These are phyloP conservation scores for Aspergillus sp. DNA, from an alignment of 2,329 filamentous ascomycete species.

Conservation along the genomic window DNA sequence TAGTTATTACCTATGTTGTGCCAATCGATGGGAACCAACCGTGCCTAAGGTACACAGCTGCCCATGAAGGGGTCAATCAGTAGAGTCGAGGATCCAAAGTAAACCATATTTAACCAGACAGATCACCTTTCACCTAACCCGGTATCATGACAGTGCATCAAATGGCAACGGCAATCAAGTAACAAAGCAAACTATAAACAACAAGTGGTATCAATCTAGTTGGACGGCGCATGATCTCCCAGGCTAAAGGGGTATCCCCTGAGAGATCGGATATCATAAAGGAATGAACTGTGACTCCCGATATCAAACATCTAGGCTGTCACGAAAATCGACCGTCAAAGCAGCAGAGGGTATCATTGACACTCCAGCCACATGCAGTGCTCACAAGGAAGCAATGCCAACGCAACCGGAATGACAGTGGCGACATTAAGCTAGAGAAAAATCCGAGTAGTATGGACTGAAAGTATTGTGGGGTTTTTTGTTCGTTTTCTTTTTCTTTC, in stretches of 20 bases:
- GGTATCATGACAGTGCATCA: constrained; percentile 37
- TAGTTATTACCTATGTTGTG: constrained; percentile 39
- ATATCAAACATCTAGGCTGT: constrained; percentile 21
- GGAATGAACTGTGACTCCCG: constrained; percentile 29
- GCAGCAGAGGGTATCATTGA: constrained; percentile 34
- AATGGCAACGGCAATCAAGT: constrained; percentile 26
- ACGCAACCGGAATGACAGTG: constrained; percentile 28
- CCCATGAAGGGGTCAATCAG: constrained; percentile 26
- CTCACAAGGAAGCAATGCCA: constrained; percentile 11
- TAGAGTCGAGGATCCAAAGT: constrained; percentile 18
- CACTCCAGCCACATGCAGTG: constrained; percentile 17
- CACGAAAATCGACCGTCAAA: constrained; percentile 27
- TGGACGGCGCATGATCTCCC: constrained; percentile 27
- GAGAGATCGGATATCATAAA: constrained; percentile 36
- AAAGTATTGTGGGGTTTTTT: neutral
- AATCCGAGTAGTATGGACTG: constrained; percentile 7
- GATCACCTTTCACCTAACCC: constrained; percentile 29
- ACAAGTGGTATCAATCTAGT: constrained; percentile 41
- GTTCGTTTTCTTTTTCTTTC: constrained; percentile 14
- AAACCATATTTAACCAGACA: constrained; percentile 21
- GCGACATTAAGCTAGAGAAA: constrained; percentile 16
- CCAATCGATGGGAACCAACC: constrained; percentile 22
- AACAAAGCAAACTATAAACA: constrained; percentile 33
- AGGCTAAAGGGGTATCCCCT: constrained; percentile 26
- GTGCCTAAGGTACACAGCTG: constrained; percentile 18